Conservation (phyloP, 495 filamentous ascomycete genomes). For the Hypoxylon trugodes region DNA sequence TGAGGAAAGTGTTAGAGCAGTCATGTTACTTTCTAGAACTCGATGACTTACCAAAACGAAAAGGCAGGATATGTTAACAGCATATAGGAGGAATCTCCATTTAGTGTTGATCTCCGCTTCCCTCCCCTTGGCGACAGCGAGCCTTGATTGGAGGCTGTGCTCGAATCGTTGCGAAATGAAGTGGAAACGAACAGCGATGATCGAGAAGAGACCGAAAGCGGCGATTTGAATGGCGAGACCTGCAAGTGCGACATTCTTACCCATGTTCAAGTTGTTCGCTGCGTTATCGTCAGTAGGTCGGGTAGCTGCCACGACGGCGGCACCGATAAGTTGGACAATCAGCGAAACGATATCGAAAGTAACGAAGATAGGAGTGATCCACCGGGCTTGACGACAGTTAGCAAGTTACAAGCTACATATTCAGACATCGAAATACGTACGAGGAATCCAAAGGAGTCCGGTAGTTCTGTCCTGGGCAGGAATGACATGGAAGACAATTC, state of each 20-base stretch:
- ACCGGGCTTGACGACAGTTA: conserved; percentile 46
- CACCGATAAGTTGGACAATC: conserved; percentile 47
- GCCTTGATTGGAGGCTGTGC: conserved; percentile 40
- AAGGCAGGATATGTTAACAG: conserved; percentile 42
- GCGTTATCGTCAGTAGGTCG: conserved; percentile 37
- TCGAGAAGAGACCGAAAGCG: conserved; percentile 49
- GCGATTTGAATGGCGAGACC: conserved; percentile 48
- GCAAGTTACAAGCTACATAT: background rate
- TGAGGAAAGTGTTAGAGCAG: background rate
- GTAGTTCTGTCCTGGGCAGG: conserved; percentile 50
- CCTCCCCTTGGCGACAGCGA: conserved; percentile 43
- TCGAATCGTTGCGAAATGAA: conserved; percentile 53
- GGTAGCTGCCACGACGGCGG: conserved; percentile 51
- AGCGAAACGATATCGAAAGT: conserved; percentile 48
- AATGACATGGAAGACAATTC: conserved; percentile 55
- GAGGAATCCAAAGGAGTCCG: conserved; percentile 56
- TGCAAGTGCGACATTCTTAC: conserved; percentile 50
- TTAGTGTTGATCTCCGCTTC: conserved; percentile 47
- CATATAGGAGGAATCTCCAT: conserved; percentile 46
- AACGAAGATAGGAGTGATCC: conserved; percentile 52
- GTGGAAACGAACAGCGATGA: conserved; percentile 52
- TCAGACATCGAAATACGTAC: conserved; percentile 17
- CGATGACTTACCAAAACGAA: conserved; percentile 47
- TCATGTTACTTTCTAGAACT: background rate
- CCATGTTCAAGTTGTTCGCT: conserved; percentile 44